Evolutionary conservation across 495 filamentous ascomycete species (phyloP).

Genomic region (Penicillium verhagenii): DNA sequence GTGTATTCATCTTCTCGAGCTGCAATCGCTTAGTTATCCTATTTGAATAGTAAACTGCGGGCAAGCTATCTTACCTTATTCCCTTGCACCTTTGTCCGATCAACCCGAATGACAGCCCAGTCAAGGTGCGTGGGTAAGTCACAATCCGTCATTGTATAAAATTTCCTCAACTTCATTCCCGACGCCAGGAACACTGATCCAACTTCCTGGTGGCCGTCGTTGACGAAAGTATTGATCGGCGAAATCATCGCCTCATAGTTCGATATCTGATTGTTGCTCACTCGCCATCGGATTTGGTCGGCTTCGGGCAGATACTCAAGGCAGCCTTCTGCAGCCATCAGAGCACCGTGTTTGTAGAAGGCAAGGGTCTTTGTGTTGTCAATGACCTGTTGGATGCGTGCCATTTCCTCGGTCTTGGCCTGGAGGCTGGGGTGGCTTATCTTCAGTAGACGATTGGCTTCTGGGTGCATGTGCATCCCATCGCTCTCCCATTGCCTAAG

Average conservation of each 20-base stretch:
- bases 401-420: too few species aligned
- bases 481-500: too few species aligned
- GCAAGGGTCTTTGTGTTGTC: background rate
- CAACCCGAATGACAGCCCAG: background rate
- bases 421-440: too few species aligned
- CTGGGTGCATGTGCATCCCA: too few species aligned
- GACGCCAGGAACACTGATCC: background rate
- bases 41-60: background rate
- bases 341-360: background rate
- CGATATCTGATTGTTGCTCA: background rate
- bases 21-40: background rate
- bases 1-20: background rate
- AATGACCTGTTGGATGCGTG: background rate
- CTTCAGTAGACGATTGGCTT: too few species aligned
- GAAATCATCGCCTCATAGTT: background rate
- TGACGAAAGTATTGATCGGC: background rate
- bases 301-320: background rate
- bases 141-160: background rate
- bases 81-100: background rate
- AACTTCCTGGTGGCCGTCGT: background rate
- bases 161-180: background rate
- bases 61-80: background rate
- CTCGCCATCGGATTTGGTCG: background rate
- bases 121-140: background rate
- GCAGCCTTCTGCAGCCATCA: background rate